These are phyloP conservation scores for Aspergillus aculeatinus DNA, from an alignment of 2,329 filamentous ascomycete species.

Conservation along the genomic window DNA sequence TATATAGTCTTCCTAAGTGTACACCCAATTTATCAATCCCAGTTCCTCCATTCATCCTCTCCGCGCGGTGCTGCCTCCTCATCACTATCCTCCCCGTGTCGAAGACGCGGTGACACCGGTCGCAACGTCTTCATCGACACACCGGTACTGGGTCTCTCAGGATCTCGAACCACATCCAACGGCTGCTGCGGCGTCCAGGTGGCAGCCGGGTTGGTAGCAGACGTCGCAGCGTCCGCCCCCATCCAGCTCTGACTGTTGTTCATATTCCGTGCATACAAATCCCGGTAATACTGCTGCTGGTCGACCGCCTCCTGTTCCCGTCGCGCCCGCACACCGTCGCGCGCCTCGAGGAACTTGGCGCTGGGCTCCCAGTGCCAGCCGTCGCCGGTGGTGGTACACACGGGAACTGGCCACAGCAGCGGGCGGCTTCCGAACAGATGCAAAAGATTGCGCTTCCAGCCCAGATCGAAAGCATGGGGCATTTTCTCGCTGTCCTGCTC, in stretches of 20 bases:
- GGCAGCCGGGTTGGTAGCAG: slow-evolving; percentile 11
- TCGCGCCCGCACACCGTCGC: slow-evolving; percentile 31
- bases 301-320: slow-evolving; percentile 31
- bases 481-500: slow-evolving; percentile 84
- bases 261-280: slow-evolving; percentile 37
- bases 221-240: slow-evolving; percentile 10
- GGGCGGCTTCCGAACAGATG: slow-evolving; percentile 78
- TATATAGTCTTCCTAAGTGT: background rate
- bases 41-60: slow-evolving; percentile 42
- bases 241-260: slow-evolving; percentile 32
- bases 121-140: slow-evolving; percentile 46
- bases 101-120: slow-evolving; percentile 39
- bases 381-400: slow-evolving; percentile 83
- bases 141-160: slow-evolving; percentile 39
- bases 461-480: slow-evolving; percentile 90
- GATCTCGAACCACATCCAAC: slow-evolving; percentile 17
- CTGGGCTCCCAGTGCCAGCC: slow-evolving; percentile 94
- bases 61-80: slow-evolving; percentile 12
- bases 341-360: slow-evolving; percentile 70
- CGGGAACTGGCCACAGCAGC: slow-evolving; percentile 73
- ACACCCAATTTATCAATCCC: slow-evolving; percentile 31
- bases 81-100: slow-evolving; percentile 29
- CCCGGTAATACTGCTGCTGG: slow-evolving; percentile 35
- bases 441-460: slow-evolving; percentile 72
- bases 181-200: slow-evolving; percentile 24